Evolutionary conservation across 306 rosid species (phyloP).

Genomic region (Glycyrrhiza uralensis): DNA sequence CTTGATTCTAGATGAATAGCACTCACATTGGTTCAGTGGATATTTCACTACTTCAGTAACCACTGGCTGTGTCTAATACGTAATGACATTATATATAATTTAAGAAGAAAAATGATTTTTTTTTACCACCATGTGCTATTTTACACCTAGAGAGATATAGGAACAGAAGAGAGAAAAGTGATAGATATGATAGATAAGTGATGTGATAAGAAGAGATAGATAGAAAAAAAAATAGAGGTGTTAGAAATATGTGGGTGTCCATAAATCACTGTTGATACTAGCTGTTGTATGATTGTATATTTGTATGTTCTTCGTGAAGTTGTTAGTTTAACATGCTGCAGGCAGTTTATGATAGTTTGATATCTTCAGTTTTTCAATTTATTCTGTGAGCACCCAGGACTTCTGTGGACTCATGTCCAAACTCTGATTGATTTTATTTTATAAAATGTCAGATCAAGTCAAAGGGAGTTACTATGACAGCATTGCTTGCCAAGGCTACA

Average conservation of each 20-base stretch:
- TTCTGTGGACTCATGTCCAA: not conserved
- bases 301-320: not conserved
- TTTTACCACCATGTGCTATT: too few relatives aligned
- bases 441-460: conserved; percentile 61
- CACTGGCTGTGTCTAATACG: not conserved
- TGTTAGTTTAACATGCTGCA: not conserved
- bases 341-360: not conserved
- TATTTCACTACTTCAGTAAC: not conserved
- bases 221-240: too few relatives aligned
- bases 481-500: conserved; percentile 97
- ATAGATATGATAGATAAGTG: too few relatives aligned
- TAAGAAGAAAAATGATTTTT: too few relatives aligned
- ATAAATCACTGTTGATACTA: too few relatives aligned
- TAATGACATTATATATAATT: not conserved
- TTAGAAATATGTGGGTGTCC: too few relatives aligned
- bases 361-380: not conserved
- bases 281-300: not conserved
- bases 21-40: not conserved
- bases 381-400: not conserved
- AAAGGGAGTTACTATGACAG: conserved; percentile 99
- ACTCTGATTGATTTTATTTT: conserved; percentile 1
- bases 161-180: too few relatives aligned
- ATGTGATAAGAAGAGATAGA: too few relatives aligned
- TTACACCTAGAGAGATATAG: too few relatives aligned
- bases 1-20: conserved; percentile 13